These are phyloP conservation scores for Musa balbisiana DNA, from an alignment of 202 grass and related monocot species.

Conservation along the genomic window DNA sequence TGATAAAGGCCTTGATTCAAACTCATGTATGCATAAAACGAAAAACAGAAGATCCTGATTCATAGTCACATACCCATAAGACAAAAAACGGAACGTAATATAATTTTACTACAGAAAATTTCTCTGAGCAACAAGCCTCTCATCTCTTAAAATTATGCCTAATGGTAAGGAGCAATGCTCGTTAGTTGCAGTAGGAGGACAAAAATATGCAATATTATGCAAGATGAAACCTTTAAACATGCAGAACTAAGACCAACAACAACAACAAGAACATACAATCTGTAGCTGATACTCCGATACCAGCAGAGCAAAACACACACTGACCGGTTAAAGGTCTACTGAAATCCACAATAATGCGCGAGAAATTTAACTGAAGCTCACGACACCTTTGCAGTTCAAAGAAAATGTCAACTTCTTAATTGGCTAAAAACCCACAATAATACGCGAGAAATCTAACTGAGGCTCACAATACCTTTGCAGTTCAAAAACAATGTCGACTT, in stretches of 20 bases:
- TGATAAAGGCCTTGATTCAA: not conserved
- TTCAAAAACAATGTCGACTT: not conserved
- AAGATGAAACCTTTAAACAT: too few species aligned
- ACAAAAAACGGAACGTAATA: not conserved
- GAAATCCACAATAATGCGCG: not conserved
- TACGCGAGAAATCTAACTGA: not conserved
- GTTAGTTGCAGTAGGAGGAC: too few species aligned
- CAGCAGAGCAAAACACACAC: not conserved
- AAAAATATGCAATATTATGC: too few species aligned
- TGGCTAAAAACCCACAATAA: not conserved
- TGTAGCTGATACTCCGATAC: not conserved
- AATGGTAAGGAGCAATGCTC: too few species aligned
- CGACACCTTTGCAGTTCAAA: not conserved
- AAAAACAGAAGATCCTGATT: too few species aligned
- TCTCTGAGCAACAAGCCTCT: not conserved
- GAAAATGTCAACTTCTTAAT: not conserved
- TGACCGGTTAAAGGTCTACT: not conserved
- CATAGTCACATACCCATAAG: not conserved
- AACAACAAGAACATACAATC: too few species aligned
- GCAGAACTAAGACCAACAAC: too few species aligned
- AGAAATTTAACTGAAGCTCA: not conserved
- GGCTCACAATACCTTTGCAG: not conserved
- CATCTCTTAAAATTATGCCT: not conserved
- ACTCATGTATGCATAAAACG: not conserved
- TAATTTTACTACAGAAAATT: too few species aligned